Evolutionary conservation across 1,284 basidiomycete genomes (phyloP).

Genomic region (Irpex lacteus): DNA sequence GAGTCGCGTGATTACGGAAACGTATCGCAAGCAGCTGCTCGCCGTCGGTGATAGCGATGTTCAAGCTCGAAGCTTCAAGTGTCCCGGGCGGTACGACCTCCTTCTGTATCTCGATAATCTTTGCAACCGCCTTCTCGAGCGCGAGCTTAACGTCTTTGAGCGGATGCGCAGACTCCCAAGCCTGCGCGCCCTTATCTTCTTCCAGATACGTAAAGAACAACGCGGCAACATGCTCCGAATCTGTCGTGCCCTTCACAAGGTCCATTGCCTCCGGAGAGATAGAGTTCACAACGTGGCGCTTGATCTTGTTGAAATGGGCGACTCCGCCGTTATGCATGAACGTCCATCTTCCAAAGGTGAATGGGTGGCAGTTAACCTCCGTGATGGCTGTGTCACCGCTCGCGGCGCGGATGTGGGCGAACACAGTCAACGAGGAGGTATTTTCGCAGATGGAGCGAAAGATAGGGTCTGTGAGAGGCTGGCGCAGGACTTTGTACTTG

Average conservation of each 20-base stretch:
- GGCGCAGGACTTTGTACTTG: conserved; percentile 33
- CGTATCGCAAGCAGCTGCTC: conserved; percentile 31
- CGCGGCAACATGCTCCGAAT: conserved; percentile 37
- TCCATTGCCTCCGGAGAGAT: conserved; percentile 25
- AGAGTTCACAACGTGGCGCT: conserved; percentile 21
- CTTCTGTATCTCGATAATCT: conserved; percentile 26
- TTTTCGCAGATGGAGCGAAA: conserved; percentile 31
- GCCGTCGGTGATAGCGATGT: conserved; percentile 33
- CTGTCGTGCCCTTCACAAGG: conserved; percentile 34
- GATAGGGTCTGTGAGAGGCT: conserved; percentile 32
- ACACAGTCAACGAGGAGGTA: conserved; percentile 28
- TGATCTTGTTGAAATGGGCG: conserved; percentile 29
- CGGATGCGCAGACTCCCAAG: conserved; percentile 28
- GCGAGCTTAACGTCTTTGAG: conserved; percentile 29
- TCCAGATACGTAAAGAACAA: conserved; percentile 35
- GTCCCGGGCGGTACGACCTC: conserved; percentile 13
- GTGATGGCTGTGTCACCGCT: conserved; percentile 27
- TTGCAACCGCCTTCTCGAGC: conserved; percentile 28
- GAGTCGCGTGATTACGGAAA: conserved; percentile 32
- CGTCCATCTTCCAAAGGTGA: conserved; percentile 33
- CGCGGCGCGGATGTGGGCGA: conserved; percentile 37
- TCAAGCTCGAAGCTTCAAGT: conserved; percentile 27
- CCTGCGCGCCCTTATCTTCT: conserved; percentile 20
- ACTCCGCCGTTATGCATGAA: conserved; percentile 40
- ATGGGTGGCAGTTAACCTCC: conserved; percentile 38